These are phyloP conservation scores for Cytospora schulzeri DNA, from an alignment of 2,329 filamentous ascomycete species.

Conservation along the genomic window DNA sequence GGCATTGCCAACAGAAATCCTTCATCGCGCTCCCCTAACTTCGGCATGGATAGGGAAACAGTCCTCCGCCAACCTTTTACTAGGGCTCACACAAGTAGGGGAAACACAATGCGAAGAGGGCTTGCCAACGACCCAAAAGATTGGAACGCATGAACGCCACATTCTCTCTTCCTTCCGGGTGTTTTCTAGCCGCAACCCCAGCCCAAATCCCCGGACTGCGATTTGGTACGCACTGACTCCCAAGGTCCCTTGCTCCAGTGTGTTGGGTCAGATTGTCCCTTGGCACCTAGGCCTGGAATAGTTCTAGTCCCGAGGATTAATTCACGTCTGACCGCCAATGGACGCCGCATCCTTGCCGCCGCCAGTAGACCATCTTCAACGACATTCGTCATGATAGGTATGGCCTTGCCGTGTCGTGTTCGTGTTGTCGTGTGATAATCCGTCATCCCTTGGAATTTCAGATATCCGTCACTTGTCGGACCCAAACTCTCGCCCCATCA, in stretches of 20 bases:
- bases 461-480: constrained; percentile 19
- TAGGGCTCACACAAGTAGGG: constrained; percentile 7
- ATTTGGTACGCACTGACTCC: constrained; percentile 6
- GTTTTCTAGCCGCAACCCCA: neutral
- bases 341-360: neutral
- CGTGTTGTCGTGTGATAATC: neutral
- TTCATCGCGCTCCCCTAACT: constrained; percentile 1
- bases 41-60: constrained; percentile 2
- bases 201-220: neutral
- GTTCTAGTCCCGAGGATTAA: constrained; percentile 10
- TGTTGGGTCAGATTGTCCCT: constrained; percentile 7
- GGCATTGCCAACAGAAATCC: constrained; percentile 5
- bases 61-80: constrained; percentile 1
- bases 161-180: neutral
- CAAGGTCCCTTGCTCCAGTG: neutral
- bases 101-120: neutral
- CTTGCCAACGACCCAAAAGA: neutral
- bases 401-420: neutral
- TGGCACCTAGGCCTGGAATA: constrained; percentile 15
- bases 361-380: neutral
- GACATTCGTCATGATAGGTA: neutral
- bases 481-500: constrained; percentile 1
- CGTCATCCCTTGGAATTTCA: neutral
- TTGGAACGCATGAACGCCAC: constrained; percentile 1
- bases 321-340: neutral